Conservation (phyloP, 306 rosid genomes). For the Acacia acuminata region DNA sequence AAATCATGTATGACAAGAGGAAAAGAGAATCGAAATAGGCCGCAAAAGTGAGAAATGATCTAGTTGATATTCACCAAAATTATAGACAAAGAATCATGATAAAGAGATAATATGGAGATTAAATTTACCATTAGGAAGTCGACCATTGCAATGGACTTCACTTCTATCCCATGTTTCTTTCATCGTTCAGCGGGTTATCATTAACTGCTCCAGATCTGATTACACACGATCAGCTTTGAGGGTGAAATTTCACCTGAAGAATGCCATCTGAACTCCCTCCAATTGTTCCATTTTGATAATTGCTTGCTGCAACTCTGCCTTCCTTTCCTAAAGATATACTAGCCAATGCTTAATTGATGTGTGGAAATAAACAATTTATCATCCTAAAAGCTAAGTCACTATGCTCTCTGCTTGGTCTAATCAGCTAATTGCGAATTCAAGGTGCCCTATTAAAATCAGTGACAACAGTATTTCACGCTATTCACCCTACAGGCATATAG, state of each 20-base stretch:
- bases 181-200: constrained; percentile 85
- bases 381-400: constrained; percentile 16
- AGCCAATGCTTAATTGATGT: constrained; percentile 28
- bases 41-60: constrained; percentile 21
- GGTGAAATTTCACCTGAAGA: constrained; percentile 73
- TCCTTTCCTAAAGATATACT: constrained; percentile 65
- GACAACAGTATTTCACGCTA: neutral
- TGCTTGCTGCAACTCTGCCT: constrained; percentile 87
- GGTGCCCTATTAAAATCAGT: neutral
- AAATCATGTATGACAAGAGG: constrained; percentile 12
- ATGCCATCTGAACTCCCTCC: constrained; percentile 99
- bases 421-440: neutral
- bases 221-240: constrained; percentile 77
- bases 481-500: neutral
- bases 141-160: constrained; percentile 70
- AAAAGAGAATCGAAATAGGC: neutral
- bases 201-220: constrained; percentile 80
- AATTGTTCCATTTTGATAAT: constrained; percentile 83
- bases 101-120: constrained; percentile 23
- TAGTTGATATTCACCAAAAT: constrained; percentile 18
- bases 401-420: neutral
- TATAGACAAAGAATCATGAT: constrained; percentile 7
- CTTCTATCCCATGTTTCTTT: constrained; percentile 80
- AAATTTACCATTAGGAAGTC: constrained; percentile 79
- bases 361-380: constrained; percentile 21